Evolutionary conservation across 1,284 basidiomycete genomes (phyloP).

Genomic region (Marasmius sp.): DNA sequence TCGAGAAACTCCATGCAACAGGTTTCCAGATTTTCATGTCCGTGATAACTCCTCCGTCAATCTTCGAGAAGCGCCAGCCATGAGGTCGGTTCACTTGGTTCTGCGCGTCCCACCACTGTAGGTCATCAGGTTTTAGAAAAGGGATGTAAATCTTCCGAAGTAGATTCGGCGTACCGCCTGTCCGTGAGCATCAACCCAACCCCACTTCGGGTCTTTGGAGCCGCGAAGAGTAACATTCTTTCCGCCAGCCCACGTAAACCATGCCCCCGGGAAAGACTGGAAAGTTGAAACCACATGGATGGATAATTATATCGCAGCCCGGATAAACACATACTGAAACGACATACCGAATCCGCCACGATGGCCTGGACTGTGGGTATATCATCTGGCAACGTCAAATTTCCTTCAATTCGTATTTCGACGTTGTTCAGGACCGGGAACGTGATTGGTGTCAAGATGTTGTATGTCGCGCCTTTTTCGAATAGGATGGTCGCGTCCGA

Average conservation of each 20-base stretch:
- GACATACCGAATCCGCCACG: conserved; percentile 7
- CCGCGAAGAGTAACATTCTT: conserved; percentile 59
- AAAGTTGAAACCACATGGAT: background rate
- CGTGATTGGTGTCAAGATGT: conserved; percentile 55
- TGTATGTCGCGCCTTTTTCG: conserved; percentile 54
- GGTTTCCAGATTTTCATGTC: conserved; percentile 66
- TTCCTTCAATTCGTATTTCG: conserved; percentile 57
- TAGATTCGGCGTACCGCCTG: conserved; percentile 40
- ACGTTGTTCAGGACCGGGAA: conserved; percentile 58
- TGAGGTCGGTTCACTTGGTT: conserved; percentile 57
- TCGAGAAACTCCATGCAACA: conserved; percentile 58
- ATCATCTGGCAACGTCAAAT: conserved; percentile 53
- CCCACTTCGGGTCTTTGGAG: conserved; percentile 52
- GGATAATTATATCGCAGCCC: too few species aligned
- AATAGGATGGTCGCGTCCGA: conserved; percentile 57
- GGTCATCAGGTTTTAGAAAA: background rate
- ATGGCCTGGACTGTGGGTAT: conserved; percentile 55
- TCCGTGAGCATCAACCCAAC: conserved; percentile 62
- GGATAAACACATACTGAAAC: background rate
- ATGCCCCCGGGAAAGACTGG: conserved; percentile 15
- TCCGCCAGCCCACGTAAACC: conserved; percentile 54
- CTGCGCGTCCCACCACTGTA: conserved; percentile 59
- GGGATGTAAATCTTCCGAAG: background rate
- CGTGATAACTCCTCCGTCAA: conserved; percentile 51
- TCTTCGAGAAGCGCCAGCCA: conserved; percentile 52